Base-by-base conservation (phyloP, 345 rosid species). In the Jatropha curcas region DNA sequence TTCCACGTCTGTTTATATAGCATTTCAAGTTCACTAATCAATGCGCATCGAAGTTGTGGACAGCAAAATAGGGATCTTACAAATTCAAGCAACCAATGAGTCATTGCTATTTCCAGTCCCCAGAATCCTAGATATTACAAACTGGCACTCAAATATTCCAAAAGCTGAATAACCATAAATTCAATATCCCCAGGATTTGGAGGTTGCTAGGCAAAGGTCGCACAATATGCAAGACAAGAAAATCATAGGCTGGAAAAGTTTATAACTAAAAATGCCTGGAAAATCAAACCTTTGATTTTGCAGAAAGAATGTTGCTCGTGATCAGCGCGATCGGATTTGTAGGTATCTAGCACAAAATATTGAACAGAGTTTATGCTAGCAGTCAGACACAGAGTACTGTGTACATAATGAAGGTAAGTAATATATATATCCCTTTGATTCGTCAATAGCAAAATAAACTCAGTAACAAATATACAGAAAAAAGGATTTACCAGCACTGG, bases 201-300 rank as follows among this genome's bases (percentile, higher is more conserved):
- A 58, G 27, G 53, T 12, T 28, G 51, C 35, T 24, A 70, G 0
- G 53, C 28, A 70, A 33, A 51, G 27, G 11, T 57, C 55, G 19
- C 22, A 56, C 53, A 37, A 56, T 56, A 25, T 56, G 72, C 63
- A 71, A 71, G 9, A 59, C 4, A 20, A 60, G 20, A 41, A 41
- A 70, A 70, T 22, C 27, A 10, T 57, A 19, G 2, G 20, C 43
- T 31, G 39, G 39, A 58, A 34, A 9, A 60, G 25, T 55, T 3
- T 53, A 4, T 20, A 69, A 35, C 34, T 74, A 24, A 60, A 33
- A 28, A 33, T 31, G 14, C 30, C 48, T 52, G 24, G 68, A 75
- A 67, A 75, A 56, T 80, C 82, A 31, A 79, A 94, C 98, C 98
- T 94, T 94, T 50, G 97, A 82, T 74, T 84, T 82, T 45, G 96